Conservation (phyloP, 768 basidiomycete species). For the Zangia roseola region DNA sequence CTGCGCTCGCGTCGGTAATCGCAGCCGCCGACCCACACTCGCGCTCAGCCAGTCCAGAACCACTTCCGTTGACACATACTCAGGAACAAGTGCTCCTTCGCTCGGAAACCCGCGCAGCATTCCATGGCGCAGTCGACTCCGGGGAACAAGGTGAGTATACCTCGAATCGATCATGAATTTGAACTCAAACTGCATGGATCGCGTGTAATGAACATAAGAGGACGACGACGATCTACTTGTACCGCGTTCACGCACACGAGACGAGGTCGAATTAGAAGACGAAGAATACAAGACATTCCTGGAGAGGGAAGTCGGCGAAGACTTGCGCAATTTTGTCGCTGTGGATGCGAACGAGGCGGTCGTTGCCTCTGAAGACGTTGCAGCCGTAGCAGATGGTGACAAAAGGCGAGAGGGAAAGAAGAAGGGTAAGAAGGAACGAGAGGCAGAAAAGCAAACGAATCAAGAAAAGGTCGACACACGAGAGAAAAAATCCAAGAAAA, state of each 20-base stretch:
- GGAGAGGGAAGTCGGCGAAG: slow-evolving; percentile 76
- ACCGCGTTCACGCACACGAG: slow-evolving; percentile 72
- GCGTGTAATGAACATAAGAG: slow-evolving; percentile 26
- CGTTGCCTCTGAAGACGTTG: slow-evolving; percentile 23
- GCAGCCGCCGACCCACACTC: slow-evolving; percentile 44
- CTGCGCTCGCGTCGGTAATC: slow-evolving; percentile 62
- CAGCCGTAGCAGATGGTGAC: slow-evolving; percentile 26
- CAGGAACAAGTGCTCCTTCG: slow-evolving; percentile 77
- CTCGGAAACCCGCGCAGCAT: slow-evolving; percentile 81
- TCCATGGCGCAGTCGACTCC: slow-evolving; percentile 47
- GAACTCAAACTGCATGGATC: background rate
- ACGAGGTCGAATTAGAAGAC: slow-evolving; percentile 75
- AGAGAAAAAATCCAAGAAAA: slow-evolving; percentile 22
- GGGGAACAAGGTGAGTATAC: slow-evolving; percentile 13
- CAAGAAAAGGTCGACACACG: slow-evolving; percentile 19
- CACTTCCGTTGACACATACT: slow-evolving; percentile 60
- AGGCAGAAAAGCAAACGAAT: slow-evolving; percentile 31
- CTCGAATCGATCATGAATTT: background rate
- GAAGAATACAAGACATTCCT: slow-evolving; percentile 85
- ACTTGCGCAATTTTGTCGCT: slow-evolving; percentile 66
- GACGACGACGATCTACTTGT: slow-evolving; percentile 70
- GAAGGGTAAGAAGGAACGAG: slow-evolving; percentile 30
- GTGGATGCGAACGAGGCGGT: slow-evolving; percentile 34
- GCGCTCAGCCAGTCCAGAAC: slow-evolving; percentile 56
- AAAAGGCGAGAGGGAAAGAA: slow-evolving; percentile 34